Conservation (phyloP, 2,329 filamentous ascomycete genomes). For the Blumeriella jaapii region DNA sequence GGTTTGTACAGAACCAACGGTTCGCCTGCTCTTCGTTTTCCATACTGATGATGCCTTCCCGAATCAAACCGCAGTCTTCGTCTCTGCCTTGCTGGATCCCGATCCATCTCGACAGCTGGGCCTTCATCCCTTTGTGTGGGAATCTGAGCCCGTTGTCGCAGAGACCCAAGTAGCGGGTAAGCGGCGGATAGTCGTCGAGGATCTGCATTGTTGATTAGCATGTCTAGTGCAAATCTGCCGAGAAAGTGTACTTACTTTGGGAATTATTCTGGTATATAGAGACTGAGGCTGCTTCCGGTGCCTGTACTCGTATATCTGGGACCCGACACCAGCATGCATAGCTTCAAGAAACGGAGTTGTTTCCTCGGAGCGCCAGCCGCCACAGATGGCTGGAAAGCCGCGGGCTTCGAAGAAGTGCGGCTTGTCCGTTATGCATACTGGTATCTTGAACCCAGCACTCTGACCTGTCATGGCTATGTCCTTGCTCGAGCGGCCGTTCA, state of each 20-base stretch:
- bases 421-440: slow-evolving; percentile 2
- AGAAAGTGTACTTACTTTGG: not conserved
- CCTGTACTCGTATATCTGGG: slow-evolving; percentile 1
- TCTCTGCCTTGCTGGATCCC: slow-evolving; percentile 4
- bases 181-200: slow-evolving; percentile 2
- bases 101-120: not conserved
- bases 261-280: slow-evolving; percentile 2
- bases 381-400: slow-evolving; percentile 9
- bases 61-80: slow-evolving; percentile 4
- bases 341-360: slow-evolving; percentile 5
- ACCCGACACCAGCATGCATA: slow-evolving; percentile 1
- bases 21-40: slow-evolving; percentile 1
- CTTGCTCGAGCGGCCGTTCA: not conserved
- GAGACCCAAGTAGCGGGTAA: slow-evolving; percentile 4
- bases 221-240: not conserved
- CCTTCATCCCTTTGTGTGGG: not conserved
- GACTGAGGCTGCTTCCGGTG: not conserved
- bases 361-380: slow-evolving; percentile 6
- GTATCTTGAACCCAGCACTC: slow-evolving; percentile 5
- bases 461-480: not conserved
- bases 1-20: slow-evolving; percentile 8
- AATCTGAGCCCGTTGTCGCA: slow-evolving; percentile 3
- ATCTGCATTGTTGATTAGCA: not conserved
- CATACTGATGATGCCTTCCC: not conserved
- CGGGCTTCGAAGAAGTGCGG: not conserved